Conservation (phyloP, 257 asterid species). For the Solanum habrochaites region DNA sequence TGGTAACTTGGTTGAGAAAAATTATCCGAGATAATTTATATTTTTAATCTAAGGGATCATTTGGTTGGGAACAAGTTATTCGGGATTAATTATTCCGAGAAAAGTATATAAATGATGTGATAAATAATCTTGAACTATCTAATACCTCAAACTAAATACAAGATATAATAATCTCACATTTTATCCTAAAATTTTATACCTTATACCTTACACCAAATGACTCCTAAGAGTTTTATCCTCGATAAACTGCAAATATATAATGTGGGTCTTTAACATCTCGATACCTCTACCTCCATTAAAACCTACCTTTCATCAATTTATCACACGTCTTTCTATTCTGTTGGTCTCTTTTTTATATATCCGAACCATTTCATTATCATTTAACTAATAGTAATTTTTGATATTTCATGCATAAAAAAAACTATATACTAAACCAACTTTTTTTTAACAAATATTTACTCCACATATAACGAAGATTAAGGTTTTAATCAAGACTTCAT, state of each 20-base stretch:
- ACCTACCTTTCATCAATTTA: not conserved
- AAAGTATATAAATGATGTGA: not conserved
- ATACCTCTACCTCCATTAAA: not conserved
- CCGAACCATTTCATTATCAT: not conserved
- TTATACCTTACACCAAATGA: not conserved
- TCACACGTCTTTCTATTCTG: accelerated
- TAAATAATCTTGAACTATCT: too few species aligned
- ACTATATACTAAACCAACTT: not conserved
- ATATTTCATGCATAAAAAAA: not conserved
- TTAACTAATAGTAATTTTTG: not conserved
- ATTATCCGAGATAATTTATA: too few species aligned
- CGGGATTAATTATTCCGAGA: not conserved
- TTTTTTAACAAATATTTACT: not conserved
- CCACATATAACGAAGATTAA: not conserved
- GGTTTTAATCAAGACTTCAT: not conserved
- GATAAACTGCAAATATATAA: not conserved
- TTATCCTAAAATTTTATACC: too few species aligned
- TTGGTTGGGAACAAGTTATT: not conserved
- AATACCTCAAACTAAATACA: not conserved
- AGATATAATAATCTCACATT: too few species aligned
- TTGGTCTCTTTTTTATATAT: not conserved
- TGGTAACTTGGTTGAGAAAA: not conserved
- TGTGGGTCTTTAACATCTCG: not conserved
- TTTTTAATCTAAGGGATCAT: too few species aligned
- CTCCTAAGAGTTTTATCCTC: not conserved